Evolutionary conservation across 2,329 filamentous ascomycete genomes (phyloP).

Genomic region (Zasmidium cellare): DNA sequence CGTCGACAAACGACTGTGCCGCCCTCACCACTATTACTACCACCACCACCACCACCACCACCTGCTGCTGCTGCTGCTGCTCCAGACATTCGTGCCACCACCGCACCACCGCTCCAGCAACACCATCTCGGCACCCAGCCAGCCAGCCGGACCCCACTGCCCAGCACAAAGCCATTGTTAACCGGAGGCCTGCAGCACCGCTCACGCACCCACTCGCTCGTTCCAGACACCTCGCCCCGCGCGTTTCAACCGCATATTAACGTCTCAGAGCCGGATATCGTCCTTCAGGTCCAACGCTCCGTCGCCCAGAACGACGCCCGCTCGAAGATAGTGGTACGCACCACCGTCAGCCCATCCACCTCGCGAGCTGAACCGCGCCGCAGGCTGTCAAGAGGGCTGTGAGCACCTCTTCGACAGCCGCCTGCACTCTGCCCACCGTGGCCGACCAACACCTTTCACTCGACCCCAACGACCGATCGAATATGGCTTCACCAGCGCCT

Average conservation of each 20-base stretch:
- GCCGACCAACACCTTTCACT: conserved; percentile 26
- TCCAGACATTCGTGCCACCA: not conserved
- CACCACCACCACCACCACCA: not conserved
- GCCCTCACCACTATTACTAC: not conserved
- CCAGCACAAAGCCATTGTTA: conserved; percentile 4
- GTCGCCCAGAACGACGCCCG: not conserved
- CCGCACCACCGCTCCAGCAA: not conserved
- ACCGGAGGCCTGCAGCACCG: conserved; percentile 2
- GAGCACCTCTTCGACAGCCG: conserved; percentile 31
- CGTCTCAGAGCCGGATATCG: not conserved
- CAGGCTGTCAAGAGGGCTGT: conserved; percentile 32
- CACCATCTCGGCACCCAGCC: not conserved
- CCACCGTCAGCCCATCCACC: not conserved
- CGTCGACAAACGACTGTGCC: not conserved
- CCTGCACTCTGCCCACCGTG: conserved; percentile 31
- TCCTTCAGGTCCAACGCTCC: not conserved
- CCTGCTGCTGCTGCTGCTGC: not conserved
- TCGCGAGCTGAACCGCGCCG: not conserved
- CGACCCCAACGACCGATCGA: conserved; percentile 34
- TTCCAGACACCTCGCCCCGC: conserved; percentile 2
- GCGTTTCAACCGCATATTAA: conserved; percentile 7
- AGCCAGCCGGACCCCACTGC: not conserved
- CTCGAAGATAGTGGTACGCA: not conserved
- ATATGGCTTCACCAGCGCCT: conserved; percentile 75
- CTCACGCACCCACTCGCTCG: not conserved